Evolutionary conservation across 2,329 filamentous ascomycete genomes (phyloP), one percentile per base, ranked within the genome.

Genomic region (Fonsecaea pugnacius): DNA sequence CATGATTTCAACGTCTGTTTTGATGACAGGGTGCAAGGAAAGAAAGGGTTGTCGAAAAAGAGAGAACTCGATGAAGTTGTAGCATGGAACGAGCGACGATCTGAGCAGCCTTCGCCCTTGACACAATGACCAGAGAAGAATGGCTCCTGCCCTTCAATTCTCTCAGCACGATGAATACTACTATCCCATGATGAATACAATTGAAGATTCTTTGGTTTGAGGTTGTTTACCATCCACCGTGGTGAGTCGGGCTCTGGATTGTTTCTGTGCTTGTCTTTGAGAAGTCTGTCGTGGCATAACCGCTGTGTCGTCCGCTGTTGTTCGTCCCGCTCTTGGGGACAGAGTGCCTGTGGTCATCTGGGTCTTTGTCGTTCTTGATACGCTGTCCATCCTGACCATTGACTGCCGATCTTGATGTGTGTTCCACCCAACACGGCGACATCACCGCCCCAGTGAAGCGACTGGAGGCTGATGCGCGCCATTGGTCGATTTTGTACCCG

Each of bases 151-250:
- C 56, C 24, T 64, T 51, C 48, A 46, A 51, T n/a, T 38, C 53
- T 40, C 18, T 50, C 55, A 59, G 36, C 58, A 56, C 62, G 60
- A 68, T 68, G 60, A 53, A 38, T 52, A 16, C 38, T 36, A 68
- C 60, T 62, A 66, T 58, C 52, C 18, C 27, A 65, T 67, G 60
- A 64, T 57, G 50, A 65, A 53, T 62, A 56, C 56, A 60, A 63
- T 66, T 66, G 57, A 68, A 46, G n/a, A 67, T 48, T 56, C 57
- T 12, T 61, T 58, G 27, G 18, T 40, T 57, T 24, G 43, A 16
- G 35, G 38, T 10, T 32, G 14, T 46, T 32, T 36, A 4, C 60
- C 32, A 55, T 58, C 51, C 57, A n/a, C 36, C 32, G 12, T 60
- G 43, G 43, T 48, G 21, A 48, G 43, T 48, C 43, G 21, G 12